Conservation (phyloP, 306 rosid species). For the Citrullus colocynthis region DNA sequence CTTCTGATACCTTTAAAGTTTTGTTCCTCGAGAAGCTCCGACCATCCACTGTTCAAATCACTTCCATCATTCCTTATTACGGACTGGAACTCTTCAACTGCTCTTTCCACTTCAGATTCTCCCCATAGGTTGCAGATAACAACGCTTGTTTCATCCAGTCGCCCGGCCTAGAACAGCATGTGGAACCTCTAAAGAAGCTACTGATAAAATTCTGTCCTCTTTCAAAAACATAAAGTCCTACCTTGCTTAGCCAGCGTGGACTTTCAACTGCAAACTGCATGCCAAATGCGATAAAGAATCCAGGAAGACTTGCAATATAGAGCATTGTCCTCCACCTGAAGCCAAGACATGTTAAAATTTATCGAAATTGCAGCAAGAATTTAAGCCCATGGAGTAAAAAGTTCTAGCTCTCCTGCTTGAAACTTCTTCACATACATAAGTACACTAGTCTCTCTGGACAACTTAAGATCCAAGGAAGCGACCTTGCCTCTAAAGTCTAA, state of each 20-base stretch:
- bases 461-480: background rate
- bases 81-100: slow-evolving; percentile 64
- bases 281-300: slow-evolving; percentile 52
- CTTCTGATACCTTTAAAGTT: slow-evolving; percentile 82
- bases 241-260: slow-evolving; percentile 95
- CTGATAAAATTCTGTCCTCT: background rate
- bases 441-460: background rate
- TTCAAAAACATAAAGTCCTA: slow-evolving; percentile 10
- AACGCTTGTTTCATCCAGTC: slow-evolving; percentile 43
- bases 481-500: background rate
- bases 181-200: background rate
- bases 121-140: slow-evolving; percentile 72
- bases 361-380: background rate
- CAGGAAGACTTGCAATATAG: slow-evolving; percentile 73
- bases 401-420: background rate
- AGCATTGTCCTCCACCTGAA: slow-evolving; percentile 93
- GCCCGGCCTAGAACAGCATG: slow-evolving; percentile 52
- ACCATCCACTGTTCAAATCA: slow-evolving; percentile 63
- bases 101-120: slow-evolving; percentile 57
- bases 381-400: background rate
- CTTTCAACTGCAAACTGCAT: slow-evolving; percentile 91
- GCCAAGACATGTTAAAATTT: slow-evolving; percentile 4
- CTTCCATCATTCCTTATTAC: slow-evolving; percentile 63
- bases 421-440: background rate
- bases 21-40: slow-evolving; percentile 62